Evolutionary conservation across 495 filamentous ascomycete species (phyloP).

Genomic region (Xylaria castorea): DNA sequence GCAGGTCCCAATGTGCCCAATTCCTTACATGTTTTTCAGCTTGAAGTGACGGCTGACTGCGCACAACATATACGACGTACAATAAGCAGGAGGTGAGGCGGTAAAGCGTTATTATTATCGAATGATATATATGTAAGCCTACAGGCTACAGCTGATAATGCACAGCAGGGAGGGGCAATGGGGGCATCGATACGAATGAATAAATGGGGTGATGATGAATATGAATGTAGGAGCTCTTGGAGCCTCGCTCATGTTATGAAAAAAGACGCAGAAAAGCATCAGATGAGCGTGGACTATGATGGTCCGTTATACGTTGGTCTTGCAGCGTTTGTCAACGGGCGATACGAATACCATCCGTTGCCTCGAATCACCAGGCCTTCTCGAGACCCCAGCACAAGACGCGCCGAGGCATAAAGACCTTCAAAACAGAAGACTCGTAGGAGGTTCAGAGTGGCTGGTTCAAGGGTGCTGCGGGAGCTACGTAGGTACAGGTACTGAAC

Average conservation of each 20-base stretch:
- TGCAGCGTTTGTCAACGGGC: conserved; percentile 46
- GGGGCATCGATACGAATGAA: neutral
- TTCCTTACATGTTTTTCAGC: conserved; percentile 3
- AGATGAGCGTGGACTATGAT: conserved; percentile 63
- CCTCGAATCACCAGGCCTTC: conserved; percentile 49
- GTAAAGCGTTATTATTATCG: neutral
- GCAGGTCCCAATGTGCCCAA: neutral
- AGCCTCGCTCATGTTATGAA: conserved; percentile 57
- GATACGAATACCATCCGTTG: conserved; percentile 39
- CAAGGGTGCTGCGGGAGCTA: conserved; percentile 46
- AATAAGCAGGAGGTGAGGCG: neutral
- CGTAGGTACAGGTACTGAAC: neutral
- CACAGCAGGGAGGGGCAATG: neutral
- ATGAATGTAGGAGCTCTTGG: conserved; percentile 59
- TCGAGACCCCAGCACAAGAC: conserved; percentile 56
- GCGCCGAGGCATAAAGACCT: conserved; percentile 53
- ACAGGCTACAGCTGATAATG: conserved; percentile 17
- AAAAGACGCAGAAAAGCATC: conserved; percentile 32
- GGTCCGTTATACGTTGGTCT: conserved; percentile 52
- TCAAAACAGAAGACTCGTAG: conserved; percentile 54
- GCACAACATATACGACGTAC: conserved; percentile 22
- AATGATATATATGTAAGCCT: conserved; percentile 8
- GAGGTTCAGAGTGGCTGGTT: conserved; percentile 48
- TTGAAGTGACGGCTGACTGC: neutral
- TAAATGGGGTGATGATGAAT: too few relatives aligned